phyloP scores from a whole-genome alignment of 495 filamentous ascomycete genomes.

The Parathielavia hyrcaniae region DNA sequence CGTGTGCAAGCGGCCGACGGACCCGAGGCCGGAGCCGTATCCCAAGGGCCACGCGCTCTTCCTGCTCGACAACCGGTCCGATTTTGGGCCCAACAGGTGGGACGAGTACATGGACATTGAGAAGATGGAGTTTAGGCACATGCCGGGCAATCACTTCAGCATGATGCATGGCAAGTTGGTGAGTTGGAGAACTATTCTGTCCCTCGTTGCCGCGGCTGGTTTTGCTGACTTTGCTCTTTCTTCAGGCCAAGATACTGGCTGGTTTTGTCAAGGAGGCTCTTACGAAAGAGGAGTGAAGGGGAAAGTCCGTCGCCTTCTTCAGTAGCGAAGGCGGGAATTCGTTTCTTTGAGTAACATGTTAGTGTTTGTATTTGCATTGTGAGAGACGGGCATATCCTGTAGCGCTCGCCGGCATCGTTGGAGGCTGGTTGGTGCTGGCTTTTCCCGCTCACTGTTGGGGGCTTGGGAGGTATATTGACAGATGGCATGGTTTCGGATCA shows the following conservation, averaged over 20 bases:
- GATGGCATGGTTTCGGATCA: not conserved
- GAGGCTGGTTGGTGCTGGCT: not conserved
- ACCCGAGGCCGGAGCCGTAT: constrained; percentile 63
- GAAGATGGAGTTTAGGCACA: constrained; percentile 56
- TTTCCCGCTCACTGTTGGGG: not conserved
- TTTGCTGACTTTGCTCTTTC: not conserved
- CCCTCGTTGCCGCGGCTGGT: not conserved
- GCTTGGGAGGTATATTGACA: no score
- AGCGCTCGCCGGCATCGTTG: not conserved
- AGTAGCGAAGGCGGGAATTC: not conserved
- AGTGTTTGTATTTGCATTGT: not conserved
- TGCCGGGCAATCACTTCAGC: constrained; percentile 64
- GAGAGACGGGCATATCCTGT: not conserved
- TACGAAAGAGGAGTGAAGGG: not conserved
- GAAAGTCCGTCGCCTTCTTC: not conserved
- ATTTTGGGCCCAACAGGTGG: constrained; percentile 77
- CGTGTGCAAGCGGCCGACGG: constrained; percentile 63
- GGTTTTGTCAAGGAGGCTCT: constrained; percentile 5
- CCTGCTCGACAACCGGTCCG: constrained; percentile 69
- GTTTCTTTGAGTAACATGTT: not conserved
- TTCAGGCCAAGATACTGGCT: constrained; percentile 38
- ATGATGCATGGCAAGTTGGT: constrained; percentile 61
- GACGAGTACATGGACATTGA: constrained; percentile 61
- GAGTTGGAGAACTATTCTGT: constrained; percentile 23
- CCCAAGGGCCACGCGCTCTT: constrained; percentile 69